Conservation (phyloP, 208 protist genomes). For the Wallacemonas sp. region DNA sequence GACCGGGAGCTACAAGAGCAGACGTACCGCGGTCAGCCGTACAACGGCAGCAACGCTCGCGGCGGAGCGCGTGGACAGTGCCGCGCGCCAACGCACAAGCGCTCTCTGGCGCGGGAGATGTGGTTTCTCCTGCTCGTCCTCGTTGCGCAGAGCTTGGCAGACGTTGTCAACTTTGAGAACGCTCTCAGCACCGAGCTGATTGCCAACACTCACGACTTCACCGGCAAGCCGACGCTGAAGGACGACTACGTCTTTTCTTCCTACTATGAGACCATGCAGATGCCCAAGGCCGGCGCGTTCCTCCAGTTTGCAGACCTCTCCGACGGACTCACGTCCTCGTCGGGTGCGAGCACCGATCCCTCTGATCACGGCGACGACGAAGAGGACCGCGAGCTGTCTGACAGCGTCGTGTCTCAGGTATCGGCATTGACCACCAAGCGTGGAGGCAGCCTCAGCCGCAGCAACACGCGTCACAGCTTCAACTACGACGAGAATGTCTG, state of each 20-base stretch:
- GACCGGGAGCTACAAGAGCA: background rate
- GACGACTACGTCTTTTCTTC: slow-evolving; percentile 28
- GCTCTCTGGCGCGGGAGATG: slow-evolving; percentile 44
- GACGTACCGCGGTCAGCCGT: background rate
- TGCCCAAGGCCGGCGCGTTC: slow-evolving; percentile 24
- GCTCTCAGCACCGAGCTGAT: slow-evolving; percentile 74
- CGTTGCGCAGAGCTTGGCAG: slow-evolving; percentile 45
- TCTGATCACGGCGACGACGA: slow-evolving; percentile 35
- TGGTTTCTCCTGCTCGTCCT: slow-evolving; percentile 56
- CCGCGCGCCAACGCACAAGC: slow-evolving; percentile 25
- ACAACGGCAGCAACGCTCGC: background rate
- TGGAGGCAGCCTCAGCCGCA: slow-evolving; percentile 1
- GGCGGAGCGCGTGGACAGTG: background rate
- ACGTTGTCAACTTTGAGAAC: slow-evolving; percentile 31
- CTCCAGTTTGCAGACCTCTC: slow-evolving; percentile 40
- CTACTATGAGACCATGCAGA: slow-evolving; percentile 26
- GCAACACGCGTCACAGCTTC: background rate
- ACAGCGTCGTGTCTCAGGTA: slow-evolving; percentile 1
- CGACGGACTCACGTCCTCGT: slow-evolving; percentile 45
- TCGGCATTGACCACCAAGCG: slow-evolving; percentile 10
- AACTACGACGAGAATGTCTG: slow-evolving; percentile 33
- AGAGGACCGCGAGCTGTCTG: slow-evolving; percentile 25
- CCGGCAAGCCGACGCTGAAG: slow-evolving; percentile 27
- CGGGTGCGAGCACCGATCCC: slow-evolving; percentile 30
- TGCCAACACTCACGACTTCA: slow-evolving; percentile 36